A percentile compares a stretch with the other conserved stretches of the same genome.
Evolutionary conservation across 495 filamentous ascomycete species (phyloP).

Genomic region (Neurospora sp.): DNA sequence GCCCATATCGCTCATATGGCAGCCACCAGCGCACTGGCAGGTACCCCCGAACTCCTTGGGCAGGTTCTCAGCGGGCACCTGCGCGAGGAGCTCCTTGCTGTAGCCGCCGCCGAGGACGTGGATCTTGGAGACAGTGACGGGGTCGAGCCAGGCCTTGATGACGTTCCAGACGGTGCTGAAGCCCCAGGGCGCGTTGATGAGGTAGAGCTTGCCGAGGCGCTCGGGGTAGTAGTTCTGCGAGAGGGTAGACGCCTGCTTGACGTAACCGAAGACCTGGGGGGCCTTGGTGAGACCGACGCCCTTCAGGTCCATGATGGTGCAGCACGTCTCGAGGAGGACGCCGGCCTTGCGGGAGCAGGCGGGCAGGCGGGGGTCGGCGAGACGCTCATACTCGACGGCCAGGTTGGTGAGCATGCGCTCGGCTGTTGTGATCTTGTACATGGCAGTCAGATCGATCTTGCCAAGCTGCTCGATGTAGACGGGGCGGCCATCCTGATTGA

Average conservation of each 20-base stretch:
- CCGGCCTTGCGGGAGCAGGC: conserved; percentile 92
- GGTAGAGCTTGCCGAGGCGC: conserved; percentile 73
- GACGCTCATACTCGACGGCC: conserved; percentile 92
- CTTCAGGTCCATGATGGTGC: conserved; percentile 93
- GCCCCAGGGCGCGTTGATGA: conserved; percentile 97
- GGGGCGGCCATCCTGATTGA: conserved; percentile 75
- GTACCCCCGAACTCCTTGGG: conserved; percentile 77
- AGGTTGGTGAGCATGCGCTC: conserved; percentile 95
- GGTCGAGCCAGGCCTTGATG: conserved; percentile 87
- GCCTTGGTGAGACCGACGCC: conserved; percentile 78
- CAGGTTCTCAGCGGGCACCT: conserved; percentile 86
- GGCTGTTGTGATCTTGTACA: conserved; percentile 80
- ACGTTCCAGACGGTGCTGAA: conserved; percentile 75
- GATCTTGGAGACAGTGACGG: conserved; percentile 93
- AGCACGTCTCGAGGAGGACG: conserved; percentile 89
- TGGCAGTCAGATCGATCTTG: conserved; percentile 78
- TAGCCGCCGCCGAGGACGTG: conserved; percentile 76
- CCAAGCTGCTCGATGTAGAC: conserved; percentile 96
- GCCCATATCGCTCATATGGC: conserved; percentile 76
- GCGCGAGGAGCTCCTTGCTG: conserved; percentile 68
- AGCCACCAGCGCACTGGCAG: conserved; percentile 78
- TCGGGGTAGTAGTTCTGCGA: conserved; percentile 97
- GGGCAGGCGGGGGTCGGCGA: conserved; percentile 83
- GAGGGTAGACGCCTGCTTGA: conserved; percentile 58
- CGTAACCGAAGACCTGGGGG: conserved; percentile 62